Percentiles rank a stretch among this genome's conserved stretches.
phyloP scores from a whole-genome alignment of 148 eudicot genomes.

The Dysphania ambrosioides region DNA sequence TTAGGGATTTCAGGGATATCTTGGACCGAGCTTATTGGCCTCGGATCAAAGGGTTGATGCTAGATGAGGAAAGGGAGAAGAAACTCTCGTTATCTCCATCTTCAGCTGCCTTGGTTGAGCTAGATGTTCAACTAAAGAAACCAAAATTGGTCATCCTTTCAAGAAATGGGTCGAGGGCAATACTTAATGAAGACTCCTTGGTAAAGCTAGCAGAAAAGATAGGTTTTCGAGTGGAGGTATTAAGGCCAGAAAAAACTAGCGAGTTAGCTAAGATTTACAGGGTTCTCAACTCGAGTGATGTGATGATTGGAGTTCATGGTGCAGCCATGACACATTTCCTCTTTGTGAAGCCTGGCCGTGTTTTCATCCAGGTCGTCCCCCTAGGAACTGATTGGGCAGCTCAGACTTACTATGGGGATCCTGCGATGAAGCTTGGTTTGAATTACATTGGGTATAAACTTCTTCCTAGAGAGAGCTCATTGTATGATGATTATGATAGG shows the following conservation, averaged over 20 bases:
- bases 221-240: constrained; percentile 57
- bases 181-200: constrained; percentile 54
- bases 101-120: constrained; percentile 24
- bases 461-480: constrained; percentile 69
- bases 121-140: constrained; percentile 18
- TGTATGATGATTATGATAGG: constrained; percentile 53
- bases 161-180: constrained; percentile 66
- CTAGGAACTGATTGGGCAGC: constrained; percentile 90
- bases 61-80: constrained; percentile 51
- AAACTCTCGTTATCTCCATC: constrained; percentile 13
- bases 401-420: constrained; percentile 72
- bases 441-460: constrained; percentile 73
- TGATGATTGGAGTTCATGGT: constrained; percentile 85
- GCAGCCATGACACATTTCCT: constrained; percentile 88
- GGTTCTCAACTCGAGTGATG: constrained; percentile 65
- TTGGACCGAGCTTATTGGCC: constrained; percentile 76
- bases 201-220: constrained; percentile 66
- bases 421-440: constrained; percentile 64
- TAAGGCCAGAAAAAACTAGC: constrained; percentile 50
- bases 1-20: constrained; percentile 57
- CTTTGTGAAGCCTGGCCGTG: constrained; percentile 61
- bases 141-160: constrained; percentile 70
- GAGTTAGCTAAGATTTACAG: constrained; percentile 72
- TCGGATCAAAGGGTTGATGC: constrained; percentile 48
- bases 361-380: constrained; percentile 78